Base-by-base conservation (phyloP, 1,139 yeast species). In the Pichia sp. region DNA sequence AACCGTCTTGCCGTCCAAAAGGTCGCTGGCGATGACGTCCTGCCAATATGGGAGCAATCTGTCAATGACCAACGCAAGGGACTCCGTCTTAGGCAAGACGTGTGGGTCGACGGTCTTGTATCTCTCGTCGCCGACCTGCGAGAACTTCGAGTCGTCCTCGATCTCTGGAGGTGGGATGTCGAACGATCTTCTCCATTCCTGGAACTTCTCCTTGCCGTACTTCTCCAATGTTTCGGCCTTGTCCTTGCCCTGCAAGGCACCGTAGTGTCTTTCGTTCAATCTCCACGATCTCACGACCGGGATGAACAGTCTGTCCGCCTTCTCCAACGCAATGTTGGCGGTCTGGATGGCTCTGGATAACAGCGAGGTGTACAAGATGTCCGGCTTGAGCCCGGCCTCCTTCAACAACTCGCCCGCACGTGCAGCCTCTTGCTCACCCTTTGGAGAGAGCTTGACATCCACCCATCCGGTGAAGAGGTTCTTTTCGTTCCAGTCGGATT, bases 381-480 rank as follows among this genome's bases (percentile, higher is more conserved):
- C 97, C 69, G 95, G 96, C 70, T 81, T 75, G 68, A 90, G 81
- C 62, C 87, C 88, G 63, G 93, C 86, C 75, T 90, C 96, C 75
- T 85, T 87, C 72, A 93, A 79, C 72, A 93, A 81, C 72, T 84
- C 92, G 75, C 98, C 99, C 64, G 97, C 99, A 74, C 88, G 85
- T 67, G 79, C 78, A 66, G 98, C 98, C 79, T 93, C 98, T 73
- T 85, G 80, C 73, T 80, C 82, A 75, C 98, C 98, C 66, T 80
- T 75, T 60, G 81, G 92, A 56, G 95, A 84, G 73, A 93, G 84
- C 72, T 82, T 81, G 64, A 90, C 95, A 74, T 92, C 98, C 62
- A 92, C 97, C 99, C 99, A 93, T 71, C 99, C 99, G 74, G 98
- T 92, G 85, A 93, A 93, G 68, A 92, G 82, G 83, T 93, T 92